Percentiles rank a stretch among this genome's conserved stretches.
Conservation (phyloP, 2,329 filamentous ascomycete genomes). For the Sphaerulina musiva region DNA sequence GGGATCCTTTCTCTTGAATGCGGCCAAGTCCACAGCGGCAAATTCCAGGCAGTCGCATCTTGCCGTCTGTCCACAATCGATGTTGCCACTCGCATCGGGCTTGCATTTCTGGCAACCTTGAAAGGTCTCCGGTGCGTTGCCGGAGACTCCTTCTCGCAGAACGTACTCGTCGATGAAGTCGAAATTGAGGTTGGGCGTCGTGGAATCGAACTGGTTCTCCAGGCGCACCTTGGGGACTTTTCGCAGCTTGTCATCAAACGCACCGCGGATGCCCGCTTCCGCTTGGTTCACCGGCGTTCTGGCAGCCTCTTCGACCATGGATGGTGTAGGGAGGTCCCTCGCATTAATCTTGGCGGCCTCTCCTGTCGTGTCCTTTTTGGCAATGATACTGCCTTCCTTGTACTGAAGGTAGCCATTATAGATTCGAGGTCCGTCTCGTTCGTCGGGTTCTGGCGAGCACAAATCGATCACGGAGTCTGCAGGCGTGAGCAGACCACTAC, state of each 20-base stretch:
- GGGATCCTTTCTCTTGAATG: slow-evolving; percentile 28
- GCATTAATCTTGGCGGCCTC: slow-evolving; percentile 23
- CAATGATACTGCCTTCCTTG: slow-evolving; percentile 35
- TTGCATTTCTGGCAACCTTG: slow-evolving; percentile 60
- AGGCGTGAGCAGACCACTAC: slow-evolving; percentile 21
- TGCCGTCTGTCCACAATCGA: slow-evolving; percentile 56
- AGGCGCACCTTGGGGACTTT: slow-evolving; percentile 27
- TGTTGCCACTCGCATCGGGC: slow-evolving; percentile 46
- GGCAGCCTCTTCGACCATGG: slow-evolving; percentile 34
- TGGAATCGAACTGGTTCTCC: slow-evolving; percentile 53
- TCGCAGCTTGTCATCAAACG: slow-evolving; percentile 33
- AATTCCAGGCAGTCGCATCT: slow-evolving; percentile 64
- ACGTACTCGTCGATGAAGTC: slow-evolving; percentile 60
- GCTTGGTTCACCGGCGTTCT: slow-evolving; percentile 30
- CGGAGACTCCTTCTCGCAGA: slow-evolving; percentile 54
- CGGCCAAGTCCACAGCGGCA: slow-evolving; percentile 44
- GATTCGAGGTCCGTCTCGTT: slow-evolving; percentile 18
- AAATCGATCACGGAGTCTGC: slow-evolving; percentile 7
- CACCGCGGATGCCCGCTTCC: slow-evolving; percentile 33
- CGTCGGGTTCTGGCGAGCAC: background rate
- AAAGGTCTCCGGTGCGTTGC: slow-evolving; percentile 53
- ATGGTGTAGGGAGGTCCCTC: slow-evolving; percentile 31
- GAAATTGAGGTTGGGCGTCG: slow-evolving; percentile 56
- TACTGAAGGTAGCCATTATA: slow-evolving; percentile 40
- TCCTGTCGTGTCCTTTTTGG: slow-evolving; percentile 14